Base-by-base conservation (phyloP, 139 green algal species). In the Chlamydomonas incerta region DNA sequence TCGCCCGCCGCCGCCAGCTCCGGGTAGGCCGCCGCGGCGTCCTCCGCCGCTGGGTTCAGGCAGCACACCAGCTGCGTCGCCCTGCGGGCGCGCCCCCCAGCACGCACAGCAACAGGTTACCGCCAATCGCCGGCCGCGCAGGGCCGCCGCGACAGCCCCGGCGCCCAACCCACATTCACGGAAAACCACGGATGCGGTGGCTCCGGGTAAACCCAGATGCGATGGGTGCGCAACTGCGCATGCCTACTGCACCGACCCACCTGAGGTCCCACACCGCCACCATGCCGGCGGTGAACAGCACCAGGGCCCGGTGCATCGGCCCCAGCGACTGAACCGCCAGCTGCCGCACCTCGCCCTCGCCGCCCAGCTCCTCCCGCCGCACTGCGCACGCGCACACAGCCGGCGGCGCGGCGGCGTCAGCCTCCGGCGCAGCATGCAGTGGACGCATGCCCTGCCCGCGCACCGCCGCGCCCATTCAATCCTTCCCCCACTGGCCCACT, bases 261-360 rank as follows among this genome's bases (percentile, higher is more conserved):
- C 87, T 82, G 26, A 93, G 73, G 83, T 93, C 89, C 90, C 90
- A 93, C 23, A 93, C 62, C 2, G 72, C 66, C 10, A 80, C 82
- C 67, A 69, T 83, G 65, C 65, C 83, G 35, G 13, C 58, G 58
- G 69, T 82, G 69, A 88, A 85, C n/a, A 91, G 68, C 47, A 75
- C 85, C 52, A 91, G 80, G 60, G 76, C 79, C 1, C 86, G 72
- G 66, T 87, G 87, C 10, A 85, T 62, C 31, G 46, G 72, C 23
- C 67, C 70, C 37, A 72, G 80, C 55, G 80, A 47, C 71, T 89
- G 86, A 11, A 90, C 82, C 34, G 77, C 81, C 72, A 92, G 52
- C 52, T 86, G 72, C 66, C 65, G 81, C 68, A 91, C 71, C 65
- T 81, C 73, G 14, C 87, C 87, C 37, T 63, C 26, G 31, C 80